Evolutionary conservation across 1,284 basidiomycete genomes (phyloP), one percentile per base, ranked within the genome.

Genomic region (Boletellus dicymbophilus): DNA sequence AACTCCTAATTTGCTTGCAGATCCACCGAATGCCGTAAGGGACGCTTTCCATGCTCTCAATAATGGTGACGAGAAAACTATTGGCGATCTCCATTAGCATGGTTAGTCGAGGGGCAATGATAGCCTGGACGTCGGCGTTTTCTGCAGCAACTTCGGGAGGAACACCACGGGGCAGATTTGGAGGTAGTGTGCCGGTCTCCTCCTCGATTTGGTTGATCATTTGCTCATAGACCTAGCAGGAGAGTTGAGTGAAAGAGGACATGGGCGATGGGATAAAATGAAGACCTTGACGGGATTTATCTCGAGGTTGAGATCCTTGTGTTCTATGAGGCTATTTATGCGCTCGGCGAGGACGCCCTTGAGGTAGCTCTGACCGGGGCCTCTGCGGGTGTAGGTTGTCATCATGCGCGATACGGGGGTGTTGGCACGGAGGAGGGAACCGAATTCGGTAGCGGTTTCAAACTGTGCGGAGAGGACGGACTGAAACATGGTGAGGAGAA

Each of bases 61-160:
- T 97, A 63, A 99, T 98, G n/a, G 96, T 98, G 37, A 91, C 77
- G 51, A 99, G 77, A 74, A 99, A 98, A 62, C 90, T 93, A 67
- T 98, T 97, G 42, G 96, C 97, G 55, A 99, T 98, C 68, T 98
- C 95, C 93, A 98, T 97, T 54, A 99, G 80, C 94, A 98, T 98
- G 20, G 94, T 95, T 39, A 98, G 74, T 20, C 97, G 85, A 11
- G 95, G 95, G 6, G 93, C 91, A 62, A 99, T 98, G 72, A 98
- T 96, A 41, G 94, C 93, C 68, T 98, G 95, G 11, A 99, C 97
- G 68, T 98, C 95, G 10, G 82, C 74, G 63, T 99, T 97, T 55
- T 91, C 89, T 11, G 93, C 83, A 1, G 96, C 96, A n/a, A 89
- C 79, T 67, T 99, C 97, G 9, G 95, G 92, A 2, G 95, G 79